Evolutionary conservation across 768 basidiomycete genomes (phyloP), one percentile per base, ranked within the genome.

Genomic region (Mycena crocata): DNA sequence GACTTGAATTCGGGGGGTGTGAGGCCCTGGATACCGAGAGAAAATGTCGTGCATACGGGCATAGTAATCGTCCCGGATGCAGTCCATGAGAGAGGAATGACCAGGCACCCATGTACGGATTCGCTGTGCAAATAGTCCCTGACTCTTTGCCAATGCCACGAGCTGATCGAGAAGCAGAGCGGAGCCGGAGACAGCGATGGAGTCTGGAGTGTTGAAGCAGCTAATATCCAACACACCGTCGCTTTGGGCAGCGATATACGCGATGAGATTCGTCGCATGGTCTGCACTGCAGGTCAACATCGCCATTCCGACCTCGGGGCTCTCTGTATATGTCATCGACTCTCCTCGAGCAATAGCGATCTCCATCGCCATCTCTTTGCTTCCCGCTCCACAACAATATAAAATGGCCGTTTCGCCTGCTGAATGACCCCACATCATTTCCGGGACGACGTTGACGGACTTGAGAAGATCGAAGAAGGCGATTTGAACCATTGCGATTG

Each of bases 371-470:
- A 78, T 68, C 0, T 64, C 72, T 32, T 75, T 75, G 9, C 73
- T 62, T 12, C 66, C 75, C 2, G 80, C 75, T 23, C 79, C 79
- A 35, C 76, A 78, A 0, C 79, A 75, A 58, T 79, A 79, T 24
- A 81, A 44, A 12, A 78, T 31, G 6, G 77, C 74, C 2, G 79
- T 79, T 62, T 81, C 80, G 3, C 80, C 80, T 12, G 79, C 77
- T n/a, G 79, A 80, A 64, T 80, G 79, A 3, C 80, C 80, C 30
- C 78, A 28, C 28, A 80, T 56, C 4, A 69, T 68, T 50, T 76
- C 72, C 0, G 80, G 78, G 12, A 50, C 55, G 50, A 80, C 45
- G 21, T 75, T 74, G 31, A 76, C 45, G 30, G 69, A 64, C 10
- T 57, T 63, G 3, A 80, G 63, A 6, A 74, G 66, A 48, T 81